Base-by-base conservation (phyloP, 495 filamentous ascomycete genomes). In the Chaetomidium leptoderma region DNA sequence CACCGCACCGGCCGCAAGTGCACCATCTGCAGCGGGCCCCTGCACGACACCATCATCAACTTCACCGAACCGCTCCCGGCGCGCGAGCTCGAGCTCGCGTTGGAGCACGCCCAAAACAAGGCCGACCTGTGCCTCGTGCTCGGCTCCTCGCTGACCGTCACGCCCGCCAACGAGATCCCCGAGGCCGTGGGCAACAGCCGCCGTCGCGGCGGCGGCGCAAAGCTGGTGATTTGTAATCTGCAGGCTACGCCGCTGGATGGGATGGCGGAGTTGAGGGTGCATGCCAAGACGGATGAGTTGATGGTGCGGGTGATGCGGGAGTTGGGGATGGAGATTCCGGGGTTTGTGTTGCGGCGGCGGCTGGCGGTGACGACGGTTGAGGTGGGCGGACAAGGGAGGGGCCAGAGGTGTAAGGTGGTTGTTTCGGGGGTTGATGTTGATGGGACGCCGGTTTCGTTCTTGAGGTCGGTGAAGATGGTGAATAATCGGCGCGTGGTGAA, bases 1-100 rank as follows among this genome's bases (percentile, higher is more conserved):
- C 76, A 76, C 57, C 74, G 75, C 42, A 78, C 74, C 3, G 72
- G 73, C 10, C 71, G 74, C 6, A 74, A 74, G 52, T 77, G 73
- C 53, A 61, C 63, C 16, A 19, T 52, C 16, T 76, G 74, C 59
- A 54, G 56, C 17, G 72, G 71, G 5, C 39, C 44, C 3, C 63
- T 78, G 2, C 64, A 66, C 23, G 76, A 78, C 53, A 78, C 54
- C 54, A 76, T 78, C 59, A 66, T 76, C 61, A 76, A 77, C 54
- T 77, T 78, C 55, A 67, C 65, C 56, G 75, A 77, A 57, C 19
- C 39, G 9, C 65, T 78, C 2, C 61, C 56, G 2, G 66, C 47
- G 16, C 56, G 68, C n/a, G 48, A 68, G 10, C 60, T 75, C n/a
- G 43, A 59, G 33, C 63, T 51, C 7, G 74, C 76, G 7, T 57